These are phyloP conservation scores for Fusarium sp. DNA, from an alignment of 2,329 filamentous ascomycete species.

Conservation along the genomic window DNA sequence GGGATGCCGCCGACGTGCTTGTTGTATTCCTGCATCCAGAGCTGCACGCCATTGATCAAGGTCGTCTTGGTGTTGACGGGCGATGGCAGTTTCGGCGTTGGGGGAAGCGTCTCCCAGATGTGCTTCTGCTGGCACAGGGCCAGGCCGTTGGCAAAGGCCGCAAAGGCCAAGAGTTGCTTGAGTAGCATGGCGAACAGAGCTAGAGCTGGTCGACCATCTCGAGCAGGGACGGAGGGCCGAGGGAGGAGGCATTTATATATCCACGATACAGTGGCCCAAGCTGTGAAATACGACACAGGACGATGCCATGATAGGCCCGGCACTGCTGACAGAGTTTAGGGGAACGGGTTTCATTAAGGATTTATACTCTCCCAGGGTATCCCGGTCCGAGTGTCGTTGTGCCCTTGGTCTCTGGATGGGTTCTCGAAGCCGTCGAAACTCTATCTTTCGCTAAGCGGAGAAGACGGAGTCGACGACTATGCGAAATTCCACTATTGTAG, in stretches of 20 bases:
- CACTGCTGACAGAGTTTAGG: slow-evolving; percentile 10
- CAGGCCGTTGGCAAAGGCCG: slow-evolving; percentile 30
- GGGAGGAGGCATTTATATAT: slow-evolving; percentile 1
- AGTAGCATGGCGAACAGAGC: slow-evolving; percentile 13
- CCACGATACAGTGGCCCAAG: neutral
- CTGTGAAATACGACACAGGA: slow-evolving; percentile 13
- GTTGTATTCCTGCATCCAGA: slow-evolving; percentile 56
- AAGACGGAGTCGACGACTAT: neutral
- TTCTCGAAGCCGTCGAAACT: slow-evolving; percentile 18
- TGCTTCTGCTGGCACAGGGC: slow-evolving; percentile 41
- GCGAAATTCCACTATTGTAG: neutral
- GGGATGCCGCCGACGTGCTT: slow-evolving; percentile 46
- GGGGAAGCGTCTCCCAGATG: slow-evolving; percentile 49
- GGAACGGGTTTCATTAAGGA: neutral
- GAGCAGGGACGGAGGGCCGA: fast-evolving
- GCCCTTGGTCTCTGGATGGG: neutral
- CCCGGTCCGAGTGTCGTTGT: neutral
- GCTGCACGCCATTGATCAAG: slow-evolving; percentile 50
- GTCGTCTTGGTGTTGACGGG: slow-evolving; percentile 45
- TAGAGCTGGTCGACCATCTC: neutral
- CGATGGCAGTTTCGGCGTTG: slow-evolving; percentile 50
- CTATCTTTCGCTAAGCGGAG: slow-evolving; percentile 16
- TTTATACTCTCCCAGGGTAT: neutral
- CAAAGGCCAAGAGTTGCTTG: slow-evolving; percentile 14
- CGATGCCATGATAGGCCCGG: neutral